Base-by-base conservation (phyloP, 1,284 basidiomycete genomes). In the Vanrija sp. region DNA sequence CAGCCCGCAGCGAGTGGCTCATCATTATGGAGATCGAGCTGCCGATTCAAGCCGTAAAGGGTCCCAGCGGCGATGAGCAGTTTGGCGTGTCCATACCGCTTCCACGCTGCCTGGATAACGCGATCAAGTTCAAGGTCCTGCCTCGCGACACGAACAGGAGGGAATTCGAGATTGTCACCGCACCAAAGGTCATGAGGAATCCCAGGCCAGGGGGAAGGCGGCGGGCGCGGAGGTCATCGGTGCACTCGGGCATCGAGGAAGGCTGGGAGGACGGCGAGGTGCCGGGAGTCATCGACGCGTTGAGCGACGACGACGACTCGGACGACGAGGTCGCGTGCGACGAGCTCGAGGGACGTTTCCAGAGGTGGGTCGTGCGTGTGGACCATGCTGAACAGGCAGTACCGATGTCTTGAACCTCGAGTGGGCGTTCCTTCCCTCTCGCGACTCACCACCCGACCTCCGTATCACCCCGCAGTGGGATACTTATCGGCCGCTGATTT, bases 301-400 rank as follows among this genome's bases (percentile, higher is more conserved):
- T 31, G 31, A 51, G 52, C 15, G 55, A 57, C 0, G 65, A 61
- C 14, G 57, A 59, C 8, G 50, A 54, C 14, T 60, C 59, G 14
- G 59, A 58, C 12, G 61, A 53, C 15, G 39, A 50, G 18, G 61
- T 58, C 6, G 36, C 25, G 5, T 63, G 63, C n/a, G 64, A 59
- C 49, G 68, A 67, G 69, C 60, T 74, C 0, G 64, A 68, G 35
- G 72, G 72, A 3, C 47, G 67, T 37, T 74, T 72, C 47, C 69
- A 67, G 39, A 67, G 66, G 71, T 70, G 31, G 47, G 63, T 56
- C 18, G 1, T 36, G 35, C 6, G 8, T 38, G 24, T 14, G 16
- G 19, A 14, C 23, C 18, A 3, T 24, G 23, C 55, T 62, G 31
- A 61, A 50, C 14, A 9, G 31, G 6, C 44, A 72, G 71, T 25